Evolutionary conservation across 2,329 filamentous ascomycete species (phyloP), one percentile per base, ranked within the genome.

Genomic region (Colletotrichum sublineola): DNA sequence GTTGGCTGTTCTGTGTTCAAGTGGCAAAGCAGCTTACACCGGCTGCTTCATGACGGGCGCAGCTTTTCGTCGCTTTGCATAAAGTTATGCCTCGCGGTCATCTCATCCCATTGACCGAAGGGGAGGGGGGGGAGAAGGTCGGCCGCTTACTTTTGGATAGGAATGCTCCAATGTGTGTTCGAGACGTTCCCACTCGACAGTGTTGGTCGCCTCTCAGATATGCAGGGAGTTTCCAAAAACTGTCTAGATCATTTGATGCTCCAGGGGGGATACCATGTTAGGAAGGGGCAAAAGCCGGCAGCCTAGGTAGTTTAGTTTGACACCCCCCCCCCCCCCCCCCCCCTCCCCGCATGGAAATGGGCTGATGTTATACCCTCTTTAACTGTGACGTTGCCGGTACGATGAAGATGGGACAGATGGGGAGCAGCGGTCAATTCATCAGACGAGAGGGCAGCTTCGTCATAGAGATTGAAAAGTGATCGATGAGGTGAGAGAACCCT

Each of bases 181-280:
- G 15, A 3, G 24, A 29, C 29, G 48, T 62, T 52, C 38, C 50
- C 52, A 33, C 61, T 58, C 62, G 52, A 42, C 55, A 33, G 33
- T 29, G 40, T 53, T 52, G 55, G 24, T 33, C 33, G 55, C 36
- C 52, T 42, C 33, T 44, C 52, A 20, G 42, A 44, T 31, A 66
- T 69, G 52, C 62, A 44, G 52, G 42, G 14, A 53, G 61, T 29
- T 52, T 63, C 61, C 61, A 46, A 40, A 40, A 20, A 24, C 33
- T 14, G 61, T 40, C 46, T 63, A 53, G 61, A 40, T 40, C 46
- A 20, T 63, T 38, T 40, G n/a, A 14, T 20, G 14, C 9, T 42
- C 36, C 61, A 33, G 15, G 61, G 33, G n/a, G 40, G 46, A 52
- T 24, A 24, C 58, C 58, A 62, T 62, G 58, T 44, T 38, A 7